Conservation (phyloP, 1,284 basidiomycete genomes). For the Meira nashicola region DNA sequence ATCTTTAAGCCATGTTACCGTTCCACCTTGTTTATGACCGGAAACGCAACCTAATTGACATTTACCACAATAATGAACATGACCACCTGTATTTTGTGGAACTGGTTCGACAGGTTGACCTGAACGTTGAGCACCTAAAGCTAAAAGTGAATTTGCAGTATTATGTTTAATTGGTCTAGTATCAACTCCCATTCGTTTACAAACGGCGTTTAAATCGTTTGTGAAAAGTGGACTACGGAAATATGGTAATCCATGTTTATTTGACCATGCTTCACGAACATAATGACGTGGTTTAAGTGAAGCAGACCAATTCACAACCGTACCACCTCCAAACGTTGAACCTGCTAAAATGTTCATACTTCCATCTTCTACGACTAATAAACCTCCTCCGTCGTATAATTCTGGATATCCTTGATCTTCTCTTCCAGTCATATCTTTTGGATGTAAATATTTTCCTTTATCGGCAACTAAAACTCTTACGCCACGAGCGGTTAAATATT, state of each 20-base stretch:
- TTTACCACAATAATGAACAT: constrained; percentile 54
- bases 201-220: constrained; percentile 53
- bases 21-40: constrained; percentile 53
- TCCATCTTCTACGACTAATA: constrained; percentile 54
- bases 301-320: constrained; percentile 57
- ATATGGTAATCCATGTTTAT: constrained; percentile 52
- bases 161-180: constrained; percentile 53
- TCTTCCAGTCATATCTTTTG: constrained; percentile 47
- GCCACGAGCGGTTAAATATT: constrained; percentile 50
- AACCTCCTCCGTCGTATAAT: constrained; percentile 54
- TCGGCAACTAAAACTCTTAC: constrained; percentile 55
- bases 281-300: constrained; percentile 54
- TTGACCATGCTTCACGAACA: constrained; percentile 54
- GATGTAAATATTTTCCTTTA: constrained; percentile 55
- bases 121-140: constrained; percentile 44
- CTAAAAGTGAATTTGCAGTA: constrained; percentile 50
- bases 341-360: constrained; percentile 54
- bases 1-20: constrained; percentile 53
- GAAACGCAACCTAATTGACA: constrained; percentile 54
- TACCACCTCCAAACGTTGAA: constrained; percentile 56
- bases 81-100: constrained; percentile 55
- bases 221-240: constrained; percentile 52
- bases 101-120: constrained; percentile 50
- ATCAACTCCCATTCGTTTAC: constrained; percentile 54
- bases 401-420: constrained; percentile 52